Conservation (phyloP, 345 rosid species). For the Brassica napus region Da-Ae NC_063452.1:19069001-19069500, state of each 20-base stretch:
- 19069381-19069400: slow-evolving; percentile 65
- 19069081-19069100: slow-evolving; percentile 86
- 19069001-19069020: slow-evolving; percentile 76
- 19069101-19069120: slow-evolving; percentile 47
- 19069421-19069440: slow-evolving; percentile 30
- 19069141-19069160: slow-evolving; percentile 64
- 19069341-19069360: slow-evolving; percentile 63
- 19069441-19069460: slow-evolving; percentile 63
- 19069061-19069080: slow-evolving; percentile 73
- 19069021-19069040: slow-evolving; percentile 61
- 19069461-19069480: slow-evolving; percentile 58
- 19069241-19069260: slow-evolving; percentile 68
- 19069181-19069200: slow-evolving; percentile 80
- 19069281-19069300: slow-evolving; percentile 81
- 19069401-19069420: slow-evolving; percentile 72
- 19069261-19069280: slow-evolving; percentile 63
- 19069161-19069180: slow-evolving; percentile 68
- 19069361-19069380: slow-evolving; percentile 76
- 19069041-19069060: slow-evolving; percentile 78
- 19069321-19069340: slow-evolving; percentile 76
- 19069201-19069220: slow-evolving; percentile 69
- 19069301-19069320: slow-evolving; percentile 57
- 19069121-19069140: slow-evolving; percentile 77
- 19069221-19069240: slow-evolving; percentile 58
- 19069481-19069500: not conserved